A percentile compares a stretch with the other conserved stretches of the same genome.
Conservation (phyloP, 345 rosid species). For the Salix dunnii region DNA sequence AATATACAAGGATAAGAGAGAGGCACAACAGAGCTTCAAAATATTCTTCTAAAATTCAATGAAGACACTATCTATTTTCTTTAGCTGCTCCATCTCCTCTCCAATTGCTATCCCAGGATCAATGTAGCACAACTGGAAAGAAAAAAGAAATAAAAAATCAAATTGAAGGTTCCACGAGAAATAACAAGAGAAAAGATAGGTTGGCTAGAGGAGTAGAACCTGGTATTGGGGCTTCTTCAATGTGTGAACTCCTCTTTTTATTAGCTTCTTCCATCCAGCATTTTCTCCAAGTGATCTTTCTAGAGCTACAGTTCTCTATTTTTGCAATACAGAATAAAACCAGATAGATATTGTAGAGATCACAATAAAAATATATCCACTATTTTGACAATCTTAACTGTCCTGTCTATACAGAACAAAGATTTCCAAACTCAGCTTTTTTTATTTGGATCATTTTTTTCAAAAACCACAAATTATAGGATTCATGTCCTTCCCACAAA, state of each 20-base stretch:
- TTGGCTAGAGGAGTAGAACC: slow-evolving; percentile 33
- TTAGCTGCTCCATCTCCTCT: slow-evolving; percentile 74
- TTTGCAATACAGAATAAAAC: neutral
- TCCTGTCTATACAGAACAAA: neutral
- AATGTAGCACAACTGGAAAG: slow-evolving; percentile 59
- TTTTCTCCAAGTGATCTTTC: slow-evolving; percentile 56
- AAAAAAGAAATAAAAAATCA: neutral
- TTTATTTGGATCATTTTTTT: neutral
- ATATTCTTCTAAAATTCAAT: slow-evolving; percentile 41
- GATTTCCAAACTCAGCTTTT: neutral
- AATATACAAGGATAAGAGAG: neutral
- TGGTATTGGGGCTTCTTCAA: slow-evolving; percentile 65
- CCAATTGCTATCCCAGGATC: slow-evolving; percentile 61
- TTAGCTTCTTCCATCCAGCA: slow-evolving; percentile 57
- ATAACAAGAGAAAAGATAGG: slow-evolving; percentile 1
- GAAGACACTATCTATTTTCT: slow-evolving; percentile 53
- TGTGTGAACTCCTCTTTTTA: slow-evolving; percentile 75
- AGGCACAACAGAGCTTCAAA: neutral
- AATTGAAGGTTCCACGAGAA: slow-evolving; percentile 1
- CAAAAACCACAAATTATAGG: neutral
- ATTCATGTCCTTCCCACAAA: neutral
- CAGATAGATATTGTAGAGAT: neutral
- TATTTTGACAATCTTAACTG: neutral
- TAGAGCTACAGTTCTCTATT: slow-evolving; percentile 50
- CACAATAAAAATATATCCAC: neutral